phyloP scores from a whole-genome alignment of 805 yeast genomes.

The Pachysolen tannophilus region DNA sequence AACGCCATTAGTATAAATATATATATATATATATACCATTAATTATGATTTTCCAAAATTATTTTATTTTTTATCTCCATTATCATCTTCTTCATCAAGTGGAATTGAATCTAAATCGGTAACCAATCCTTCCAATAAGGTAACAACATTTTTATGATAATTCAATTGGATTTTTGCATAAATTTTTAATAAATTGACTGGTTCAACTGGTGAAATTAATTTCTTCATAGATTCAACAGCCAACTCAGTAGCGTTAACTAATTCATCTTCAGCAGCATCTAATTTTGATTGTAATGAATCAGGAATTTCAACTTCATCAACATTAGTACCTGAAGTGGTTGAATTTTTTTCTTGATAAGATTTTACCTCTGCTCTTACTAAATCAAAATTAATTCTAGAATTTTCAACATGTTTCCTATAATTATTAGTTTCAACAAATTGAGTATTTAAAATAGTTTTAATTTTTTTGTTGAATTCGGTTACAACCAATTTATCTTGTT shows the following conservation, averaged over 20 bases:
- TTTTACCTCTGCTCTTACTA: slow-evolving; percentile 52
- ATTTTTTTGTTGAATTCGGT: slow-evolving; percentile 52
- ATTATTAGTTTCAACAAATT: slow-evolving; percentile 51
- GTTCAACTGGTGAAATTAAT: slow-evolving; percentile 59
- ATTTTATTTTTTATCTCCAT: slow-evolving; percentile 12
- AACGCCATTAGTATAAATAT: too few species aligned
- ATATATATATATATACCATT: too few species aligned
- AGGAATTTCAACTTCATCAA: slow-evolving; percentile 30
- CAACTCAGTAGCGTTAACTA: slow-evolving; percentile 67
- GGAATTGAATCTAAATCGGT: slow-evolving; percentile 36
- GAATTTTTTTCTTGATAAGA: slow-evolving; percentile 15
- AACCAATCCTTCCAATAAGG: slow-evolving; percentile 36
- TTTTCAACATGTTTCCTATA: slow-evolving; percentile 63
- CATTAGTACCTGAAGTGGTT: slow-evolving; percentile 22
- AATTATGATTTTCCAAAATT: too few species aligned
- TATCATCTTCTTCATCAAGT: slow-evolving; percentile 33
- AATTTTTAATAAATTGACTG: slow-evolving; percentile 54
- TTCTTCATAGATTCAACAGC: slow-evolving; percentile 78
- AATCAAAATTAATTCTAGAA: slow-evolving; percentile 64
- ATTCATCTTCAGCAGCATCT: slow-evolving; percentile 63
- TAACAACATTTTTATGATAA: slow-evolving; percentile 46
- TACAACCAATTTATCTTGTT: slow-evolving; percentile 58
- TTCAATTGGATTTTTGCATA: slow-evolving; percentile 64
- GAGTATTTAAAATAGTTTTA: slow-evolving; percentile 41
- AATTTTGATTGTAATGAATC: slow-evolving; percentile 45